Base-by-base conservation (phyloP, 1,139 yeast species). In the Entelexis sorbosivorans region DNA sequence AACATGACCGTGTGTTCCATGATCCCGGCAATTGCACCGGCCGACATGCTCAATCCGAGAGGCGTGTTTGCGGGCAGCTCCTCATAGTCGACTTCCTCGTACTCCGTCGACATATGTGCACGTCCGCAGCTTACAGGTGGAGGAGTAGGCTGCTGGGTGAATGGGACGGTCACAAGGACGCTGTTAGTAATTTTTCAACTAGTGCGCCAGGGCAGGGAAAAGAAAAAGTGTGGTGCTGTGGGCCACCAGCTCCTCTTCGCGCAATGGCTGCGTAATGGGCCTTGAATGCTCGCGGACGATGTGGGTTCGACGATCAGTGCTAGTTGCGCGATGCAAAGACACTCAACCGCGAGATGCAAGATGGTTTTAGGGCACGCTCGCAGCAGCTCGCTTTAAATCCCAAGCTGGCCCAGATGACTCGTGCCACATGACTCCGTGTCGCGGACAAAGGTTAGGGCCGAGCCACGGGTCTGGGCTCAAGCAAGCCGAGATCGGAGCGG, bases 1-100 rank as follows among this genome's bases (percentile, higher is more conserved):
- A 82, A 91, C 96, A 91, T 87, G 39, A 91, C 88, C 2, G 96
- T 82, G 66, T 91, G 98, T 67, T 91, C 98, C 95, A 89, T 88
- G 56, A 91, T 86, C 29, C 98, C 98, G 17, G 98, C 98, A 70
- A 87, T 85, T 0, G 97, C 97, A 16, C 98, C 98, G 2, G 98
- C 98, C 16, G 74, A 65, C 58, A 91, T 73, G 65, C 89, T 95
- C 10, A 95, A 88, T 6, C 79, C 67, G 52, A 91, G 69, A 1
- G 96, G 82, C 14, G 96, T 89, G 62, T 81, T 81, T 42, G 82
- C 86, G 1, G 98, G 98, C 44, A 91, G 75, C 1, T 96, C 82
- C 67, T 91, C 98, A 66, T 91, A 91, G 45, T 66, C 71, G 29
- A 61, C 64, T 24, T 61, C 66, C 19, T 42, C 24, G 35, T 40